Percentiles rank a stretch among this genome's conserved stretches.
These are phyloP conservation scores for Aspergillus uvarum DNA, from an alignment of 2,329 filamentous ascomycete species.

Conservation along the genomic window DNA sequence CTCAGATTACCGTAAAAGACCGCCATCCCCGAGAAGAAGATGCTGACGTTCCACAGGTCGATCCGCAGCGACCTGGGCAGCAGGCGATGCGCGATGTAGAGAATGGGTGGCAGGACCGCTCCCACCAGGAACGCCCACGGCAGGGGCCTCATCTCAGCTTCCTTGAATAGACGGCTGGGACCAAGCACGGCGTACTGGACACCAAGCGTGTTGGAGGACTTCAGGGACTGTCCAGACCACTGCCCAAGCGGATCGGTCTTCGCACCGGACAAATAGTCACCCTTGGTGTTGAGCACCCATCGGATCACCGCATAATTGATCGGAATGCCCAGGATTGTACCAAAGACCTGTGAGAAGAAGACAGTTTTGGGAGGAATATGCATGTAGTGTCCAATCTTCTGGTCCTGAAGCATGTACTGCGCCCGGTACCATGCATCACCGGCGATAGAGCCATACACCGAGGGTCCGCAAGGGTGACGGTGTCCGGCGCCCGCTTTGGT, in stretches of 20 bases:
- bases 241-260: conserved; percentile 57
- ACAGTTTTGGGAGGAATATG: conserved; percentile 59
- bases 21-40: conserved; percentile 58
- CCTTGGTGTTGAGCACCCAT: conserved; percentile 60
- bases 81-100: conserved; percentile 53
- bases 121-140: conserved; percentile 36
- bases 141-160: conserved; percentile 29
- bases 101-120: conserved; percentile 28
- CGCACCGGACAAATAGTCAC: conserved; percentile 54
- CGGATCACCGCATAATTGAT: conserved; percentile 62
- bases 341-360: conserved; percentile 63
- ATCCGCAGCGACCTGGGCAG: conserved; percentile 55
- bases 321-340: conserved; percentile 58
- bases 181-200: conserved; percentile 62
- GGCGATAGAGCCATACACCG: conserved; percentile 58
- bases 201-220: conserved; percentile 54
- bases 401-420: conserved; percentile 60
- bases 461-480: conserved; percentile 59
- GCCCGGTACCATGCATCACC: conserved; percentile 63
- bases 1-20: conserved; percentile 63
- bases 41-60: conserved; percentile 61
- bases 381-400: conserved; percentile 66
- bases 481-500: conserved; percentile 48
- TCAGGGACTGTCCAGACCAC: conserved; percentile 60
- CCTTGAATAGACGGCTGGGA: conserved; percentile 30